phyloP scores from a whole-genome alignment of 371 early-diverging fungal genomes.

The Mucor indicus region DNA sequence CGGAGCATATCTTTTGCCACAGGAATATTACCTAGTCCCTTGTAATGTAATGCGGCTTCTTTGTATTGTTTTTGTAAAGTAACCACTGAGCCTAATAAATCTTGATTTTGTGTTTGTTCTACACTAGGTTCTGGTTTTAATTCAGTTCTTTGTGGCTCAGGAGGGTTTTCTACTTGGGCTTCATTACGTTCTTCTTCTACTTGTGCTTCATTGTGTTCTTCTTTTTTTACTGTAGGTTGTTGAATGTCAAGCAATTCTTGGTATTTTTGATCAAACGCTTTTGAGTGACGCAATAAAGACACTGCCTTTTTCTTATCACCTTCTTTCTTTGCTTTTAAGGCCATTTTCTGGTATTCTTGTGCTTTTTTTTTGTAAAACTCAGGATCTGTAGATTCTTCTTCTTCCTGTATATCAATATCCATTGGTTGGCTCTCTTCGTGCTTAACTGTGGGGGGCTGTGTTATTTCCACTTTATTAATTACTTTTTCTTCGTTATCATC shows the following conservation, averaged over 20 bases:
- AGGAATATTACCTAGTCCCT: constrained; percentile 45
- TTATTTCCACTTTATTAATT: neutral
- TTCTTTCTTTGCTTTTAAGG: constrained; percentile 38
- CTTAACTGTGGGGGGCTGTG: no score
- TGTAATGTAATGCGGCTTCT: constrained; percentile 58
- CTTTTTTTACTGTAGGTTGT: neutral
- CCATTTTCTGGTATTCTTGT: constrained; percentile 31
- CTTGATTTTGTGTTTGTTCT: constrained; percentile 3
- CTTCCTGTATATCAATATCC: neutral
- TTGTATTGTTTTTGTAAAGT: constrained; percentile 59
- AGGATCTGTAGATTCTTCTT: constrained; percentile 12
- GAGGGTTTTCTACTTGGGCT: neutral
- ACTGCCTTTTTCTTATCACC: constrained; percentile 44
- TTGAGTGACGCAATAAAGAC: constrained; percentile 36
- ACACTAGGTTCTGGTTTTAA: neutral
- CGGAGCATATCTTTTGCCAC: constrained; percentile 59
- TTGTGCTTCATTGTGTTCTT: no score
- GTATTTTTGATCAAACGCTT: constrained; percentile 22
- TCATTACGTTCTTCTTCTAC: no score
- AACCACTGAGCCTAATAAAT: constrained; percentile 28
- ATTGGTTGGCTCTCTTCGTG: no score
- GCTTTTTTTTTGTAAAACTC: constrained; percentile 23
- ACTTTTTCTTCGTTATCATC: neutral
- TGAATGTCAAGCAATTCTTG: constrained; percentile 9
- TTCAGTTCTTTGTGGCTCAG: neutral